Percentiles rank a stretch among this genome's conserved stretches.
These are phyloP conservation scores for Helicostylum pulchrum DNA, from an alignment of 192 early-diverging fungal species.

Conservation along the genomic window DNA sequence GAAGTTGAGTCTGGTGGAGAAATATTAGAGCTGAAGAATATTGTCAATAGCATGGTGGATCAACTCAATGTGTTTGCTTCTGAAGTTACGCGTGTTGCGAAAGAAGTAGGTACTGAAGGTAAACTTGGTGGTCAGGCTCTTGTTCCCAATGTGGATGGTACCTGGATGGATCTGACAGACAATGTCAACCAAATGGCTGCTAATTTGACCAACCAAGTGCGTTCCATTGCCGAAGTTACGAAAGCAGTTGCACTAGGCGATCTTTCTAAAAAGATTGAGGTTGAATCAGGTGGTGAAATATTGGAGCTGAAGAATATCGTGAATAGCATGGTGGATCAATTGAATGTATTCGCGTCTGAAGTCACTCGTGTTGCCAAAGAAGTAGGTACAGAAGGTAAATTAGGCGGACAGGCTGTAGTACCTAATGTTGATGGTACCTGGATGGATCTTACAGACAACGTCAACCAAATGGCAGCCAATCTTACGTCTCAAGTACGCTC, in stretches of 20 bases:
- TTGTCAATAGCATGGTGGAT: slow-evolving; percentile 62
- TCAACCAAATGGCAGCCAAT: slow-evolving; percentile 62
- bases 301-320: slow-evolving; percentile 56
- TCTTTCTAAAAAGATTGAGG: slow-evolving; percentile 54
- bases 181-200: slow-evolving; percentile 56
- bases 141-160: slow-evolving; percentile 39
- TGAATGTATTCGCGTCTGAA: slow-evolving; percentile 53
- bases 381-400: slow-evolving; percentile 64
- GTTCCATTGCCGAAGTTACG: slow-evolving; percentile 61
- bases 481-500: slow-evolving; percentile 53
- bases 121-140: slow-evolving; percentile 61
- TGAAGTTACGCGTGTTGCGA: slow-evolving; percentile 73
- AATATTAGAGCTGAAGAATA: slow-evolving; percentile 62
- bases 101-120: slow-evolving; percentile 73
- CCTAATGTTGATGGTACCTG: slow-evolving; percentile 53
- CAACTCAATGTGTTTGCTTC: slow-evolving; percentile 45
- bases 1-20: slow-evolving; percentile 53
- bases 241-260: slow-evolving; percentile 63
- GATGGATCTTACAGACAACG: slow-evolving; percentile 58
- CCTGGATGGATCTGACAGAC: slow-evolving; percentile 52
- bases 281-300: slow-evolving; percentile 52
- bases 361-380: slow-evolving; percentile 68
- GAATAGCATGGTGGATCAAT: slow-evolving; percentile 59
- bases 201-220: slow-evolving; percentile 57
- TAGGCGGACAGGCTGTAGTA: slow-evolving; percentile 62